Percentiles rank a stretch among this genome's conserved stretches.
Conservation (phyloP, 2,329 filamentous ascomycete species). For the Paraconiothyrium sp. region DNA sequence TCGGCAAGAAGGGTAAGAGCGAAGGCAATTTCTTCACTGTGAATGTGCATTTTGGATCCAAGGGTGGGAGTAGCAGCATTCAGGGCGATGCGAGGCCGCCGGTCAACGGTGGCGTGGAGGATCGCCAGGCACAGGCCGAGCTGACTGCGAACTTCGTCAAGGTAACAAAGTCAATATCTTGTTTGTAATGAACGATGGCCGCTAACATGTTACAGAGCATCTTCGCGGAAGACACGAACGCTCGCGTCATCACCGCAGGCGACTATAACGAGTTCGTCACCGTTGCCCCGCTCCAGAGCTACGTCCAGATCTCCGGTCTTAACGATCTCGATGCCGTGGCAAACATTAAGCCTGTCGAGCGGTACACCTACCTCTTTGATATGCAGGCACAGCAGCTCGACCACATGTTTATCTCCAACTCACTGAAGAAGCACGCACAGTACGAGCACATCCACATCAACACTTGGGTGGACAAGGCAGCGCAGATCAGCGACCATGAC, state of each 20-base stretch:
- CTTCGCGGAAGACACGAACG: conserved; percentile 64
- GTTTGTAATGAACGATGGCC: conserved; percentile 1
- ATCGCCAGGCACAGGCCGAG: conserved; percentile 65
- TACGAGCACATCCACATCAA: conserved; percentile 77
- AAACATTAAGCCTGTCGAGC: conserved; percentile 62
- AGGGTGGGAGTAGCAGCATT: conserved; percentile 71
- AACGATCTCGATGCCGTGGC: conserved; percentile 70
- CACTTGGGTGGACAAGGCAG: conserved; percentile 68
- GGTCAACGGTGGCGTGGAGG: conserved; percentile 69
- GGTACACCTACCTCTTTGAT: conserved; percentile 77
- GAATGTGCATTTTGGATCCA: conserved; percentile 74
- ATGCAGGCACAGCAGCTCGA: conserved; percentile 76
- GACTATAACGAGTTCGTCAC: conserved; percentile 79
- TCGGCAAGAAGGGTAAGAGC: conserved; percentile 59
- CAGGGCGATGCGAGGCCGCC: conserved; percentile 74
- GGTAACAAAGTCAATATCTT: conserved; percentile 27
- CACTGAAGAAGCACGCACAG: conserved; percentile 55
- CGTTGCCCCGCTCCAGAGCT: conserved; percentile 66
- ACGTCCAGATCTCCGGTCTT: conserved; percentile 64
- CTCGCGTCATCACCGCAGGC: conserved; percentile 68
- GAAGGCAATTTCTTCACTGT: conserved; percentile 69
- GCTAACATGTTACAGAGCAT: conserved; percentile 54
- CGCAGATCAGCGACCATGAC: conserved; percentile 73
- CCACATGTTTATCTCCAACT: conserved; percentile 72
- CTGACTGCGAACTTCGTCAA: conserved; percentile 61